Evolutionary conservation across 1,284 basidiomycete species (phyloP).

Genomic region (Takashimella tepidaria): DNA sequence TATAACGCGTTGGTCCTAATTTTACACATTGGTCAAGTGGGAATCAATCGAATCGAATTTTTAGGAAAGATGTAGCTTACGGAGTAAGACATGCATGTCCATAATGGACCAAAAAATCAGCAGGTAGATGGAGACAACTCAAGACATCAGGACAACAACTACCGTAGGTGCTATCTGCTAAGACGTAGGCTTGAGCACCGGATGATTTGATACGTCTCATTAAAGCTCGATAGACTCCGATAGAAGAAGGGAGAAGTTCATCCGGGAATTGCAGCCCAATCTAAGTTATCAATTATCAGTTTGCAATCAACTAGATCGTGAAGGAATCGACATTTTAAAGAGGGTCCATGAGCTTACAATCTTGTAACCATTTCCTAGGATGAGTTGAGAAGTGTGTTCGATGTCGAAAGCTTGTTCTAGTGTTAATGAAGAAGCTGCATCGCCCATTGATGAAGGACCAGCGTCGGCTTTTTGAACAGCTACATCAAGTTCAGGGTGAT

Average conservation of each 20-base stretch:
- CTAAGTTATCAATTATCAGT: conserved; percentile 48
- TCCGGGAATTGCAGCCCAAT: conserved; percentile 95
- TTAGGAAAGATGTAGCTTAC: conserved; percentile 39
- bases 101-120: conserved; percentile 89
- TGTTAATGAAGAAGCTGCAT: conserved; percentile 23
- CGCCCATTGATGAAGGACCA: conserved; percentile 29
- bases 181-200: conserved; percentile 66
- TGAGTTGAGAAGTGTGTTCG: conserved; percentile 40
- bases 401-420: conserved; percentile 49
- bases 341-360: conserved; percentile 45
- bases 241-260: conserved; percentile 79
- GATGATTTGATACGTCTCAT: conserved; percentile 53
- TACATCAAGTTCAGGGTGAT: conserved; percentile 29
- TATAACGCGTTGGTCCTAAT: conserved; percentile 45
- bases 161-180: conserved; percentile 96
- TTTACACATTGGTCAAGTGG: no score
- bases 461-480: conserved; percentile 12
- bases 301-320: neutral
- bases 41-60: conserved; percentile 1
- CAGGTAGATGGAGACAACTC: conserved; percentile 87
- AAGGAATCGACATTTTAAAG: neutral
- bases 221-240: conserved; percentile 74
- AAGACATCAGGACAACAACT: conserved; percentile 98
- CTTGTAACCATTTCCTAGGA: conserved; percentile 45
- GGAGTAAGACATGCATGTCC: conserved; percentile 87